Evolutionary conservation across 805 yeast species (phyloP).

Genomic region (Metschnikowia borealis): DNA sequence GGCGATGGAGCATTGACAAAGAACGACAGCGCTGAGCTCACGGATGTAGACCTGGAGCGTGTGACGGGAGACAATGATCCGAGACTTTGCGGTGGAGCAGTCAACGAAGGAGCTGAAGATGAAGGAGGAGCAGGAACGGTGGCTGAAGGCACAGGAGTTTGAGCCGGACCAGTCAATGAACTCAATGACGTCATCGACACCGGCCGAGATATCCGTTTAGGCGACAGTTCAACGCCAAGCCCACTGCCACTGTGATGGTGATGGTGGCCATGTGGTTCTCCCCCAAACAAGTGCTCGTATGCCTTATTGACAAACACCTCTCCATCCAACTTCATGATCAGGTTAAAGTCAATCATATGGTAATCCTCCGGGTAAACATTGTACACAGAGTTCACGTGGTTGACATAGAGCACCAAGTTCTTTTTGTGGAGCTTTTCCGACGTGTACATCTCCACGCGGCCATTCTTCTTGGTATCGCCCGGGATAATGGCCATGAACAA

Average conservation of each 20-base stretch:
- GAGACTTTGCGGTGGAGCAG: no score
- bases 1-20: conserved; percentile 28
- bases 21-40: conserved; percentile 27
- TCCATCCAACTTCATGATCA: conserved; percentile 54
- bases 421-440: conserved; percentile 48
- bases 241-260: no score
- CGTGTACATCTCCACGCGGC: conserved; percentile 52
- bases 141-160: conserved; percentile 1
- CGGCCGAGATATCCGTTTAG: conserved; percentile 17
- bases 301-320: conserved; percentile 46
- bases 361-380: conserved; percentile 60
- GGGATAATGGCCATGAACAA: conserved; percentile 51
- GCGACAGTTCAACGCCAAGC: conserved; percentile 5
- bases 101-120: no score
- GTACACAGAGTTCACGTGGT: conserved; percentile 42
- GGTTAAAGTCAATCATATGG: conserved; percentile 52
- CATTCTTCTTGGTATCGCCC: conserved; percentile 40
- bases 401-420: conserved; percentile 47
- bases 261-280: conserved; percentile 2
- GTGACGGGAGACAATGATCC: conserved; percentile 1
- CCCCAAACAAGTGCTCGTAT: conserved; percentile 31
- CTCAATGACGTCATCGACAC: conserved; percentile 19
- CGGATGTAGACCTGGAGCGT: conserved; percentile 21
- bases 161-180: conserved; percentile 14
- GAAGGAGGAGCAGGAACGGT: no score